Evolutionary conservation across 1,139 yeast genomes (phyloP).

Genomic region (Cylindricascospora bacillispora): DNA sequence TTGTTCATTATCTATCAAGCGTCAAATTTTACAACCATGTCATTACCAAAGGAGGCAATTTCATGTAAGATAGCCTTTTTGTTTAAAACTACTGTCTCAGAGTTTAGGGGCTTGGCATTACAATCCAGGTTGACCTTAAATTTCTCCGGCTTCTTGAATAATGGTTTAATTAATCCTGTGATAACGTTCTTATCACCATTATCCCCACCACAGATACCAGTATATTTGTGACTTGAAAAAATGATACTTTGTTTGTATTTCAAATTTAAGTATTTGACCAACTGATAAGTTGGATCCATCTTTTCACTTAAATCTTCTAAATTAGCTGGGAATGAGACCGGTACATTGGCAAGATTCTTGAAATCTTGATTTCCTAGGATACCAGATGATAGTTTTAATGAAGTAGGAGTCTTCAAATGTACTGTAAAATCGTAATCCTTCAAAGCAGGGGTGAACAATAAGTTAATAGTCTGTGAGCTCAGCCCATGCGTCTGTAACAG

Average conservation of each 20-base stretch:
- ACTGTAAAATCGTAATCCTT: constrained; percentile 75
- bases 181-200: constrained; percentile 36
- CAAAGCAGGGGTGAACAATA: constrained; percentile 68
- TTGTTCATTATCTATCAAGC: too few species aligned
- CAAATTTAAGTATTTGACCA: constrained; percentile 42
- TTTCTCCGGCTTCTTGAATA: constrained; percentile 38
- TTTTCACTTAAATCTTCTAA: constrained; percentile 25
- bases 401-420: constrained; percentile 37
- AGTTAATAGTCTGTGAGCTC: constrained; percentile 35
- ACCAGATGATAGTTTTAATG: constrained; percentile 40
- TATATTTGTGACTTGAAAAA: constrained; percentile 46
- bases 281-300: constrained; percentile 45
- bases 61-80: constrained; percentile 65
- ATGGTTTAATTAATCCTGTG: constrained; percentile 72
- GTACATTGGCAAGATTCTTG: constrained; percentile 44
- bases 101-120: constrained; percentile 52
- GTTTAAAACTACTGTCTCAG: constrained; percentile 49
- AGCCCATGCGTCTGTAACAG: constrained; percentile 37
- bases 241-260: constrained; percentile 42
- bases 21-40: constrained; percentile 20
- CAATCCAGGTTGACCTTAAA: constrained; percentile 74
- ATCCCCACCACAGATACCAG: constrained; percentile 37
- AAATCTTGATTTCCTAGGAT: constrained; percentile 41
- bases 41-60: constrained; percentile 51
- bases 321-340: constrained; percentile 24